Evolutionary conservation across 768 basidiomycete species (phyloP).

Genomic region (Leccinellum luteum): DNA sequence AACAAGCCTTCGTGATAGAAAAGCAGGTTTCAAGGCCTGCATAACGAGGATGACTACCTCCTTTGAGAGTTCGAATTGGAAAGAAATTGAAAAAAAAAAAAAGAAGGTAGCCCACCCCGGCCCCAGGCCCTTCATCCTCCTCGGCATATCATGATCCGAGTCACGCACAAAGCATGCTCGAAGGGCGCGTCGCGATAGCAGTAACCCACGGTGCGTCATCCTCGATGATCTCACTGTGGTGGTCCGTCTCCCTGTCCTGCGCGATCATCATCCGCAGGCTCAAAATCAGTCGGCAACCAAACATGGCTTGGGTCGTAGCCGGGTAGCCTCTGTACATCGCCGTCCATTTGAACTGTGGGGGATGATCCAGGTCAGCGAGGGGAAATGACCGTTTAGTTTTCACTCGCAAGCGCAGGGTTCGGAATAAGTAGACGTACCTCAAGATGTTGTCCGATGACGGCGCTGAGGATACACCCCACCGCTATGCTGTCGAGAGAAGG

Average conservation of each 20-base stretch:
- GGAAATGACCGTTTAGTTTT: not conserved
- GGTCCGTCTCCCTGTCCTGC: slow-evolving; percentile 1
- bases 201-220: not conserved
- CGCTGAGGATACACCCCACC: not conserved
- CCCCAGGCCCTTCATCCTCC: not conserved
- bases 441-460: not conserved
- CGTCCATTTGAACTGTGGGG: not conserved
- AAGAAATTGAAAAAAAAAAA: not conserved
- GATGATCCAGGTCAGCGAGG: not conserved
- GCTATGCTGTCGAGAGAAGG: not conserved
- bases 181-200: not conserved
- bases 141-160: not conserved
- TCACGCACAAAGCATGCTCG: not conserved
- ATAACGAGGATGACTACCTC: not conserved
- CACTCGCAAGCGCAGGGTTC: not conserved
- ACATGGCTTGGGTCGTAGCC: not conserved
- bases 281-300: not conserved
- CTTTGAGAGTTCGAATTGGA: not conserved
- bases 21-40: not conserved
- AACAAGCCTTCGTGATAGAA: not conserved
- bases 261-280: not conserved
- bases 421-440: not conserved
- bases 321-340: slow-evolving; percentile 7
- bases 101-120: not conserved
- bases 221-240: not conserved